These are phyloP conservation scores for Candida fluviatilis DNA, from an alignment of 805 yeast species.

Conservation along the genomic window DNA sequence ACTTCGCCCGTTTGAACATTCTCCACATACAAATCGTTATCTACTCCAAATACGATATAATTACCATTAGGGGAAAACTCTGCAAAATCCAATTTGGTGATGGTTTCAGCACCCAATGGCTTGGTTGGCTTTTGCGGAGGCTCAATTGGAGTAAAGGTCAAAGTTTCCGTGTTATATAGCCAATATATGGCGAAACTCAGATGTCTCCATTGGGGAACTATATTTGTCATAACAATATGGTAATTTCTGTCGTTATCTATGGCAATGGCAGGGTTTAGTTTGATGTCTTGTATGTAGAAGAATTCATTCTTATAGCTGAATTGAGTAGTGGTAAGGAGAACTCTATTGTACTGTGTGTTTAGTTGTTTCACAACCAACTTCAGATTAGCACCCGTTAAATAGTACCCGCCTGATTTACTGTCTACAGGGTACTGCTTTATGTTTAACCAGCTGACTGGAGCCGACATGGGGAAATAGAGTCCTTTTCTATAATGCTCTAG, in stretches of 20 bases:
- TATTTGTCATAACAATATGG: constrained; percentile 55
- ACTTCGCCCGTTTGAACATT: constrained; percentile 23
- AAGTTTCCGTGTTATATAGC: constrained; percentile 26
- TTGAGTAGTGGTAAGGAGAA: constrained; percentile 23
- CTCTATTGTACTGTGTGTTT: constrained; percentile 22
- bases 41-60: constrained; percentile 50
- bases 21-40: constrained; percentile 52
- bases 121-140: constrained; percentile 16
- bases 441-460: constrained; percentile 25
- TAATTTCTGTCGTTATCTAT: constrained; percentile 38
- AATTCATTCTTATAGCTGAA: constrained; percentile 42
- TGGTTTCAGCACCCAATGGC: constrained; percentile 7
- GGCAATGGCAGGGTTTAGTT: constrained; percentile 36
- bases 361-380: constrained; percentile 20
- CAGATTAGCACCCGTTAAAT: constrained; percentile 14
- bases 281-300: constrained; percentile 25
- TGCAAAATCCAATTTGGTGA: constrained; percentile 45
- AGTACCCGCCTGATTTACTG: constrained; percentile 25
- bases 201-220: constrained; percentile 39
- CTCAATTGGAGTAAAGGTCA: constrained; percentile 29
- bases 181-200: constrained; percentile 35
- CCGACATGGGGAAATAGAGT: constrained; percentile 11
- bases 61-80: constrained; percentile 61
- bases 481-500: constrained; percentile 23
- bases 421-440: constrained; percentile 26